A percentile compares a stretch with the other conserved stretches of the same genome.
Conservation (phyloP, 2,329 filamentous ascomycete genomes). For the Fusarium chaquense region DNA sequence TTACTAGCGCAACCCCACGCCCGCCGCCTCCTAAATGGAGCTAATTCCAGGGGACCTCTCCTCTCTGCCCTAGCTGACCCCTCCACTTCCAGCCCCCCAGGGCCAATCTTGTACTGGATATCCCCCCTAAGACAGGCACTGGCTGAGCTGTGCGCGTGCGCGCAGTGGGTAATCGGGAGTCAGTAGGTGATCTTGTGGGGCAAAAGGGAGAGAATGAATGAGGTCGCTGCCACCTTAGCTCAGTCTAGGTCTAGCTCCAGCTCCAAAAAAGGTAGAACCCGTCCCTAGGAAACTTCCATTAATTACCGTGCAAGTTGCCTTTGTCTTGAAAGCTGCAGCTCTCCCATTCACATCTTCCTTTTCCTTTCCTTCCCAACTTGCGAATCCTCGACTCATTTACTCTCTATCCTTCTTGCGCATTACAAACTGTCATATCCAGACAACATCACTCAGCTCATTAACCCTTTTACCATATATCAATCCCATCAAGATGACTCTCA, state of each 20-base stretch:
- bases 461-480: background rate
- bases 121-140: conserved; percentile 11
- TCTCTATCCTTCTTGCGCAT: conserved; percentile 9
- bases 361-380: background rate
- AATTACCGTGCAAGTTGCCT: conserved; percentile 27
- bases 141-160: conserved; percentile 27
- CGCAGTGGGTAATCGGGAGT: background rate
- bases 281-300: conserved; percentile 38
- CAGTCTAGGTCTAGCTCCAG: conserved; percentile 17
- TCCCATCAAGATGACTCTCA: conserved; percentile 51
- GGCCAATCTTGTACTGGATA: conserved; percentile 1
- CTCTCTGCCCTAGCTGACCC: conserved; percentile 27
- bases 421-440: conserved; percentile 12
- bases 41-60: conserved; percentile 36
- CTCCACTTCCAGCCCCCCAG: conserved; percentile 4
- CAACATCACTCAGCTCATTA: background rate
- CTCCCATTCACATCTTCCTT: conserved; percentile 5
- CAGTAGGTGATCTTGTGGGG: conserved; percentile 23
- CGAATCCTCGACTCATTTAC: background rate
- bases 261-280: conserved; percentile 21
- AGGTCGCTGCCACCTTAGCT: conserved; percentile 1
- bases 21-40: conserved; percentile 9
- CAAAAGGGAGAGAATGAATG: conserved; percentile 22
- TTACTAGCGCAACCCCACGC: conserved; percentile 9
- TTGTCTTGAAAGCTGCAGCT: conserved; percentile 24